Evolutionary conservation across 345 rosid species (phyloP), one percentile per base, ranked within the genome.

Genomic region (Turritis glabra): DNA sequence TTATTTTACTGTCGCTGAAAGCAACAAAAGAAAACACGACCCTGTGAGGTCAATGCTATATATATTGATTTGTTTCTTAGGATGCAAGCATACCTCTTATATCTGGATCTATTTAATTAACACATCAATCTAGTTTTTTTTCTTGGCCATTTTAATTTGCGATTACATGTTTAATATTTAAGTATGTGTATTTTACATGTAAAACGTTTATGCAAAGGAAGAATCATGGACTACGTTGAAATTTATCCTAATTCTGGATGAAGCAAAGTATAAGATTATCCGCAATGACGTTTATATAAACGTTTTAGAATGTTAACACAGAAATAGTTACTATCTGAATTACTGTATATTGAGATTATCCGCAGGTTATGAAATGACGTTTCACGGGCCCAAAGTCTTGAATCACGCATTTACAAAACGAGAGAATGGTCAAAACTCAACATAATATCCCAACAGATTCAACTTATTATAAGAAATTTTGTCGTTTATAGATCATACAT

Each of bases 11-110:
- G 69, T 67, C 44, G 54, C 38, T 59, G 69, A 75, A 54, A 60
- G 69, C 73, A 75, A 75, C 79, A 60, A 12, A 67, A 60, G 47
- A 29, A 32, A 40, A 53, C 69, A 59, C 58, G 60, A 66, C 58
- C 66, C 67, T 66, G 66, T 57, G 58, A 35, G 43, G 46, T 19
- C 29, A 27, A 7, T 12, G 33, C 25, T 47, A 13, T 51, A 13
- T 52, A 64, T 57, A 18, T 64, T 57, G 26, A 47, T 56, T 66
- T 74, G 37, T 74, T 74, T 47, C 67, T 74, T 74, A 66, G 60
- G 67, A 38, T 33, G 53, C 78, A 74, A 67, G 78, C 61, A 23
- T 43, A 43, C 64, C 3, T 60, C 38, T 25, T 62, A 27, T 17
- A 8, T 22, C 17, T 21, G 8, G 18, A 18, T 27, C 8, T 69